Percentiles rank a stretch among this genome's conserved stretches.
phyloP scores from a whole-genome alignment of 805 yeast species.

The Blastobotrys chiropterorum region DNA sequence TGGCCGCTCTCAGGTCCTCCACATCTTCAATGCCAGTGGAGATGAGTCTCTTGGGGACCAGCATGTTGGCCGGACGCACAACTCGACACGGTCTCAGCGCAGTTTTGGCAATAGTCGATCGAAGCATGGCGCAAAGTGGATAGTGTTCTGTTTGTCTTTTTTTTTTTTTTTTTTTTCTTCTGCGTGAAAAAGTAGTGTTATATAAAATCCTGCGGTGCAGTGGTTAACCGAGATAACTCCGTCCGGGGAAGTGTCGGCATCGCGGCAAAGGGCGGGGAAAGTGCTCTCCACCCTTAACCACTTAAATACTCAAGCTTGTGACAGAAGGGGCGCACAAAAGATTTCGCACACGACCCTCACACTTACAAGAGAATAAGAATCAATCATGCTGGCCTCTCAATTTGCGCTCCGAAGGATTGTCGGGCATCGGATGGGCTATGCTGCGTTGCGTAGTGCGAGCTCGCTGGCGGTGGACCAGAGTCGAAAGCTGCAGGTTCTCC shows the following conservation, averaged over 20 bases:
- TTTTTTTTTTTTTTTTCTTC: neutral
- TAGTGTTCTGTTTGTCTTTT: neutral
- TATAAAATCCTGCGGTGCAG: neutral
- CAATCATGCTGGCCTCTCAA: neutral
- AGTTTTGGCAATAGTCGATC: neutral
- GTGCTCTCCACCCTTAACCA: neutral
- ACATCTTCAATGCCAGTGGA: constrained; percentile 6
- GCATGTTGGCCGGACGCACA: no score
- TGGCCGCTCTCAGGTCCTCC: constrained; percentile 27
- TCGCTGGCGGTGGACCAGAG: neutral
- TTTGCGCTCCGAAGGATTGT: neutral
- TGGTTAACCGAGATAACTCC: neutral
- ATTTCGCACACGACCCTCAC: no score
- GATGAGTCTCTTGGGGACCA: neutral
- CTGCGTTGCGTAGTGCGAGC: neutral
- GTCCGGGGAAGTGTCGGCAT: neutral
- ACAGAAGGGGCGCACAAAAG: no score
- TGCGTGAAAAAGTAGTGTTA: no score
- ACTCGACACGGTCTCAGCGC: neutral
- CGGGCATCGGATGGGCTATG: neutral
- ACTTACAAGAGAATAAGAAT: no score
- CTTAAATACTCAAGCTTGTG: neutral
- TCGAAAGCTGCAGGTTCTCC: constrained; percentile 15
- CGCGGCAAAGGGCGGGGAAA: neutral
- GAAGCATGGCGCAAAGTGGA: no score